Percentiles rank a stretch among this genome's conserved stretches.
Evolutionary conservation across 2,329 filamentous ascomycete genomes (phyloP).

Genomic region (Stenocarpella maydis): DNA sequence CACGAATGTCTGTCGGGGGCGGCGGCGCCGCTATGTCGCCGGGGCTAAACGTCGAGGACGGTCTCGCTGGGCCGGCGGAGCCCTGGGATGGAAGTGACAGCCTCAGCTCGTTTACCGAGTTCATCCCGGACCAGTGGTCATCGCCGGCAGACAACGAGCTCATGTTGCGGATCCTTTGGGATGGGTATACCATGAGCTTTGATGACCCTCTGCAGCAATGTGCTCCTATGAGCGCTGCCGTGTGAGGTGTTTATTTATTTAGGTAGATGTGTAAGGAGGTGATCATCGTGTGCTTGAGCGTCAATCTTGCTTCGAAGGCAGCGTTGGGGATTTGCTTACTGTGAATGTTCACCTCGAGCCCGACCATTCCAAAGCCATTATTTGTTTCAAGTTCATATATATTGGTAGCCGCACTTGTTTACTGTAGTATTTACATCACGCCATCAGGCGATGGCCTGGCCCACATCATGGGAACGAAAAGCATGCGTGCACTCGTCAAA

Average conservation of each 20-base stretch:
- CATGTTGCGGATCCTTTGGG: constrained; percentile 31
- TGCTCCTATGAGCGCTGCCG: background rate
- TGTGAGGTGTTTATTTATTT: background rate
- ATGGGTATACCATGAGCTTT: constrained; percentile 25
- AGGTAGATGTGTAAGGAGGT: background rate
- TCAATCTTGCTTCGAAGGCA: too few relatives aligned
- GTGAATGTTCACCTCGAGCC: too few relatives aligned
- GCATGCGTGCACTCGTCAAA: too few relatives aligned
- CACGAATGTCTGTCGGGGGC: background rate
- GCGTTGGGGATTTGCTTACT: too few relatives aligned
- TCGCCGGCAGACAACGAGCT: constrained; percentile 26
- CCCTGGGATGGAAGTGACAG: constrained; percentile 25
- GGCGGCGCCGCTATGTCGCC: background rate
- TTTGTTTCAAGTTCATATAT: too few relatives aligned
- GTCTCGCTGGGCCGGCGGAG: background rate
- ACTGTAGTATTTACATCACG: too few relatives aligned
- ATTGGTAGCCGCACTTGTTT: too few relatives aligned
- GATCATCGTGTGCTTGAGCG: background rate
- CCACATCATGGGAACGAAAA: too few relatives aligned
- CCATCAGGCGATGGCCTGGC: too few relatives aligned
- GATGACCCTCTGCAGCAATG: constrained; percentile 5
- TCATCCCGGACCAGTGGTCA: constrained; percentile 24
- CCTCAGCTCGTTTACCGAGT: constrained; percentile 20
- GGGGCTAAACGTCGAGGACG: constrained; percentile 11
- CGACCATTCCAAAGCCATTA: too few relatives aligned